Base-by-base conservation (phyloP, 495 filamentous ascomycete species). In the Schizothecium vesticola region DNA sequence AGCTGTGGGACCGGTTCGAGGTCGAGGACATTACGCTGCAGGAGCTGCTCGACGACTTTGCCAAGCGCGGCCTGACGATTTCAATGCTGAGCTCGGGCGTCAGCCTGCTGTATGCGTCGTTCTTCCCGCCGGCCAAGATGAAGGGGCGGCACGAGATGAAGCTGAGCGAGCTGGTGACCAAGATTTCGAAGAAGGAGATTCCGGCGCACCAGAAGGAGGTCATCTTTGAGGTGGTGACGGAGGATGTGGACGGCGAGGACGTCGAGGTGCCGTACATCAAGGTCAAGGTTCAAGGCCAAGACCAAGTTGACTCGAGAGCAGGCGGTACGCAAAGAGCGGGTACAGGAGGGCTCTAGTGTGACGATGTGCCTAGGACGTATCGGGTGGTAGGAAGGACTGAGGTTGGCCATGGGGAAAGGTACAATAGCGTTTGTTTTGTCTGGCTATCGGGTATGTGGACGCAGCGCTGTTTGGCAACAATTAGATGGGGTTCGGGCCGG, bases 1-100 rank as follows among this genome's bases (percentile, higher is more conserved):
- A 93, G 81, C 87, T 99, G 43, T 99, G 96, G 96, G 96, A 97
- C 80, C 90, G 96, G 21, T 99, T 98, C 76, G 93, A 99, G 81
- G 85, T 96, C 61, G 86, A 90, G 61, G 87, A 99, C 75, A 86
- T 97, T 65, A 92, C 92, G 21, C 83, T 99, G 68, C 83, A 85
- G 73, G 87, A 97, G 73, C 91, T 99, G 73, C 76, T 99, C 9
- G 86, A 91, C 56, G 78, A 91, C 72, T 97, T 99, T 76, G 82
- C 89, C 69, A 81, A 86, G 66, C 88, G 90, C 72, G 96, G 96
- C 8, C 81, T 99, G 67, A 84, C 86, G 56, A 90, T 97, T 69
- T 90, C 86, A 59, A 98, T 98, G 96, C 82, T 99, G 66, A 96
- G 92, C 84, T 97, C 92, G 13, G 96, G 94, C 2, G 95, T 98